Conservation (phyloP, 2,329 filamentous ascomycete species). For the Ampelomyces quisqualis region DNA sequence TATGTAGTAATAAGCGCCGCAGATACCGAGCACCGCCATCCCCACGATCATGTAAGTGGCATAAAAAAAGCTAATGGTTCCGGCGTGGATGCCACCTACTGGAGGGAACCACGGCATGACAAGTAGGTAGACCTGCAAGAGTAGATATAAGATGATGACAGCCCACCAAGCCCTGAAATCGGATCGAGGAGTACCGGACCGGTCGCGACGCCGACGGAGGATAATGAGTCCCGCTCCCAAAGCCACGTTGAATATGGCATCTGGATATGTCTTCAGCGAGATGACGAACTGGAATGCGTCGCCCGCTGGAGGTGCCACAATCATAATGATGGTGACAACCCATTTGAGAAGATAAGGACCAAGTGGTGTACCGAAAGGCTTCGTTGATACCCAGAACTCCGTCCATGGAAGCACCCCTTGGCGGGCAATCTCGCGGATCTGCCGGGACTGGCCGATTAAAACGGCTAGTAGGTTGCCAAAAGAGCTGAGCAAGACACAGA, state of each 20-base stretch:
- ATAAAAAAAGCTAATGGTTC: slow-evolving; percentile 71
- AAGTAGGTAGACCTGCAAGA: slow-evolving; percentile 49
- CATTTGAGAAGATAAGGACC: slow-evolving; percentile 54
- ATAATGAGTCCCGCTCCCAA: slow-evolving; percentile 30
- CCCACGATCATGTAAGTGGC: slow-evolving; percentile 67
- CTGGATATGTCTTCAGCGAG: slow-evolving; percentile 30
- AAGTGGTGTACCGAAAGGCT: slow-evolving; percentile 63
- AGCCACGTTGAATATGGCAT: slow-evolving; percentile 27
- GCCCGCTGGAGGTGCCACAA: slow-evolving; percentile 55
- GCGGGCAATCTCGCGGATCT: slow-evolving; percentile 32
- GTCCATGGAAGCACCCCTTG: slow-evolving; percentile 34
- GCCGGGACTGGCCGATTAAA: slow-evolving; percentile 33
- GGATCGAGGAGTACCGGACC: slow-evolving; percentile 25
- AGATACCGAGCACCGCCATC: slow-evolving; percentile 46
- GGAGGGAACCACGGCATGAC: slow-evolving; percentile 74
- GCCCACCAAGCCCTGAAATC: slow-evolving; percentile 27
- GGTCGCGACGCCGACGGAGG: slow-evolving; percentile 27
- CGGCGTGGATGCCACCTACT: slow-evolving; percentile 42
- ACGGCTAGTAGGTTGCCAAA: slow-evolving; percentile 35
- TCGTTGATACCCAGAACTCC: slow-evolving; percentile 62
- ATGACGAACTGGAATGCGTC: slow-evolving; percentile 67
- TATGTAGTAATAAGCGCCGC: slow-evolving; percentile 27
- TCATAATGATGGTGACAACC: slow-evolving; percentile 30
- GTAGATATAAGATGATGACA: slow-evolving; percentile 26
- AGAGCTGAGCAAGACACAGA: slow-evolving; percentile 36